Conservation (phyloP, 805 yeast genomes). For the Kregervanrija fluxuum region DNA sequence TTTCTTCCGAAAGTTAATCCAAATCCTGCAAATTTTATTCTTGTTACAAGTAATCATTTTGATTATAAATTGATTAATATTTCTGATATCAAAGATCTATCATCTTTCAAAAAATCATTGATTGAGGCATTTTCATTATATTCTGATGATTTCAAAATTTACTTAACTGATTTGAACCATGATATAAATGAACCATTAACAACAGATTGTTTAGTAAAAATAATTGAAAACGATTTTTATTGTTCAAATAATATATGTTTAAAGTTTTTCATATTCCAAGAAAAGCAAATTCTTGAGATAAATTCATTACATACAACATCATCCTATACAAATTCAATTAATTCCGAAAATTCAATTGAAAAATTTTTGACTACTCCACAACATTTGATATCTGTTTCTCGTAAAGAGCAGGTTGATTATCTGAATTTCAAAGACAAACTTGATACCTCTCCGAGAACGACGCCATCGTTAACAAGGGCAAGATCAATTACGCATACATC, state of each 20-base stretch:
- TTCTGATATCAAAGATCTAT: conserved; percentile 22
- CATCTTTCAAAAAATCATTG: conserved; percentile 33
- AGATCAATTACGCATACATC: conserved; percentile 21
- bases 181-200: conserved; percentile 48
- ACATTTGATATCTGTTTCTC: conserved; percentile 39
- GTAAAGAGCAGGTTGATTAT: conserved; percentile 40
- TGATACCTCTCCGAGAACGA: conserved; percentile 5
- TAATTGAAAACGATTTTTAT: too few relatives aligned
- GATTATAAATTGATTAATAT: conserved; percentile 45
- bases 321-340: conserved; percentile 51
- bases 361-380: conserved; percentile 61
- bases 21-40: conserved; percentile 32
- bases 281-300: conserved; percentile 3
- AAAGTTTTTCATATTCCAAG: too few relatives aligned
- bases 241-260: too few relatives aligned
- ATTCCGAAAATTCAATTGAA: conserved; percentile 31
- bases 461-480: conserved; percentile 22
- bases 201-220: too few relatives aligned
- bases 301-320: conserved; percentile 35
- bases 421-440: conserved; percentile 46
- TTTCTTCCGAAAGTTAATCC: conserved; percentile 29
- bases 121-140: conserved; percentile 14
- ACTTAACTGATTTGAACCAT: conserved; percentile 60
- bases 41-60: conserved; percentile 59
- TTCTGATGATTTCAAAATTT: conserved; percentile 30